A percentile compares a stretch with the other conserved stretches of the same genome.
phyloP scores from a whole-genome alignment of 768 basidiomycete genomes.

The Phaffia australis region DNA sequence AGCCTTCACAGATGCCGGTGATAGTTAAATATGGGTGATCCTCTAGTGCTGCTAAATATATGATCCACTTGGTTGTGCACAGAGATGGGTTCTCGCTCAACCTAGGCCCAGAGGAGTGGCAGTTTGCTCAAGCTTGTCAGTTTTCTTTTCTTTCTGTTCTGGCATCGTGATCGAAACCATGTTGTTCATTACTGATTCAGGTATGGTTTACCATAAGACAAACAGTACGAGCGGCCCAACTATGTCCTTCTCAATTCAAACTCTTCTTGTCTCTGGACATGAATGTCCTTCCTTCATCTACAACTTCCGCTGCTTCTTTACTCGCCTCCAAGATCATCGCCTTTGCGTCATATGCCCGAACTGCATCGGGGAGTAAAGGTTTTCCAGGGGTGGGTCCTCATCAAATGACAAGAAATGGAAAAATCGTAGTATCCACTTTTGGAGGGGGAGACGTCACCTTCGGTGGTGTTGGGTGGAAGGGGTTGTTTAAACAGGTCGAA shows the following conservation, averaged over 20 bases:
- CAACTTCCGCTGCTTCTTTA: constrained; percentile 21
- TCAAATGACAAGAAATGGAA: constrained; percentile 10
- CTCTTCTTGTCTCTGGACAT: constrained; percentile 37
- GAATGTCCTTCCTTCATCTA: constrained; percentile 33
- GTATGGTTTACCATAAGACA: too few species aligned
- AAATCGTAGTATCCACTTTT: constrained; percentile 34
- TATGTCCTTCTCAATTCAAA: constrained; percentile 21
- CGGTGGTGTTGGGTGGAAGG: constrained; percentile 32
- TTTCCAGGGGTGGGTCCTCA: neutral
- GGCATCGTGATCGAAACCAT: neutral
- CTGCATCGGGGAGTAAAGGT: neutral
- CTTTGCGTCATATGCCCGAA: constrained; percentile 9
- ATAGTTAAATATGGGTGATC: neutral
- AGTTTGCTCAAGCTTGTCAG: constrained; percentile 34
- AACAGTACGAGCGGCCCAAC: neutral
- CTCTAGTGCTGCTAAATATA: neutral
- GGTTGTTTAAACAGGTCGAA: constrained; percentile 29
- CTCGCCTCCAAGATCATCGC: constrained; percentile 28
- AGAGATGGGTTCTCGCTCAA: constrained; percentile 38
- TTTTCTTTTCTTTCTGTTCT: constrained; percentile 20
- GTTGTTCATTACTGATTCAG: neutral
- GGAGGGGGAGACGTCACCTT: constrained; percentile 33
- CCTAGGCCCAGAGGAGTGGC: constrained; percentile 38
- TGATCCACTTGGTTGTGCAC: neutral
- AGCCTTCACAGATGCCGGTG: neutral